Conservation (phyloP, 2,329 filamentous ascomycete genomes). For the Pseudocercospora fuligena region DNA sequence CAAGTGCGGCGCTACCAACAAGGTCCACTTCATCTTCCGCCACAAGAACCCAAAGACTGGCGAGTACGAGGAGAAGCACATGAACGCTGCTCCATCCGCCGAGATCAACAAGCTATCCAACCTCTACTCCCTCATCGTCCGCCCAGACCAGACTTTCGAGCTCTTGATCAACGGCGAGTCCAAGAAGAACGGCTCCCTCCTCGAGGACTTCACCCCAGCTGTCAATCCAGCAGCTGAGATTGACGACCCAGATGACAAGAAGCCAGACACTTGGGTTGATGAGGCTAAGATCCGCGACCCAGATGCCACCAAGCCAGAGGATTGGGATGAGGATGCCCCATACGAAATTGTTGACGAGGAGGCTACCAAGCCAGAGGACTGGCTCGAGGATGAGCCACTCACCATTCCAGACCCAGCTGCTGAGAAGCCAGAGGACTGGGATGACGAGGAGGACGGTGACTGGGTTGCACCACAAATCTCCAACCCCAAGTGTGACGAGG, state of each 20-base stretch:
- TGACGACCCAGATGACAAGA: slow-evolving; percentile 88
- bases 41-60: slow-evolving; percentile 99
- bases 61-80: slow-evolving; percentile 99
- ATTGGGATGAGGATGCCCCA: slow-evolving; percentile 98
- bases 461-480: slow-evolving; percentile 88
- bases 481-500: slow-evolving; percentile 95
- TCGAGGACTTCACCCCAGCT: slow-evolving; percentile 90
- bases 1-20: slow-evolving; percentile 99
- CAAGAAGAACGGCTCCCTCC: slow-evolving; percentile 85
- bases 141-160: slow-evolving; percentile 93
- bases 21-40: slow-evolving; percentile 97
- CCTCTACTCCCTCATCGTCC: slow-evolving; percentile 95
- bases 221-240: slow-evolving; percentile 96
- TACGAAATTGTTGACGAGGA: slow-evolving; percentile 95
- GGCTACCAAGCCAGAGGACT: slow-evolving; percentile 89
- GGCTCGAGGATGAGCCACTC: slow-evolving; percentile 86
- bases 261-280: slow-evolving; percentile 96
- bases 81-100: slow-evolving; percentile 80
- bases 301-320: slow-evolving; percentile 92
- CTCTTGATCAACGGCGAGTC: slow-evolving; percentile 90
- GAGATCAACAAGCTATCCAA: slow-evolving; percentile 89
- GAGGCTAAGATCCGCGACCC: slow-evolving; percentile 89
- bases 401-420: slow-evolving; percentile 90
- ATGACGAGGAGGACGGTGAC: slow-evolving; percentile 99
- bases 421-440: slow-evolving; percentile 98